Percentiles rank a stretch among this genome's conserved stretches.
Conservation (phyloP, 768 basidiomycete genomes). For the Lentinula edodes region DNA sequence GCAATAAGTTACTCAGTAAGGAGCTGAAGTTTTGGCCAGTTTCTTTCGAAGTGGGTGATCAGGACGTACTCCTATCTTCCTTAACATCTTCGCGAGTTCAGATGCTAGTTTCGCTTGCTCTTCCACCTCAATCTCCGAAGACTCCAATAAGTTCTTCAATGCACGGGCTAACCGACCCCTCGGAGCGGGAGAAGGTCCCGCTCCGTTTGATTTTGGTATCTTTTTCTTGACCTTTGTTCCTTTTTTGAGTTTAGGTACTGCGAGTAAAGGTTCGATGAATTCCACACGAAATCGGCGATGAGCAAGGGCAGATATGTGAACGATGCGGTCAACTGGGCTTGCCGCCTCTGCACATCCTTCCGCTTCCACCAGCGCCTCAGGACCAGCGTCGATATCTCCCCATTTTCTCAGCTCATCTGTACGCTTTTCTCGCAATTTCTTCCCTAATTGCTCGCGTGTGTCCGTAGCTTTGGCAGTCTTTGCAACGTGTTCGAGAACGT, state of each 20-base stretch:
- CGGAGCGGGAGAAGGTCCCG: slow-evolving; percentile 36
- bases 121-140: slow-evolving; percentile 37
- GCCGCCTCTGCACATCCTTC: slow-evolving; percentile 74
- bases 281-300: slow-evolving; percentile 69
- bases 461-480: slow-evolving; percentile 44
- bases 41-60: slow-evolving; percentile 68
- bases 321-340: slow-evolving; percentile 59
- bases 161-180: slow-evolving; percentile 67
- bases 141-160: slow-evolving; percentile 59
- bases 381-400: slow-evolving; percentile 55
- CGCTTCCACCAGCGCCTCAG: slow-evolving; percentile 46
- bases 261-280: slow-evolving; percentile 63
- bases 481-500: slow-evolving; percentile 57
- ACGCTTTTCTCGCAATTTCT: slow-evolving; percentile 52
- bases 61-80: slow-evolving; percentile 48
- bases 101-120: slow-evolving; percentile 40
- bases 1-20: background rate
- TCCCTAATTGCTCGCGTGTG: slow-evolving; percentile 56
- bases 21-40: slow-evolving; percentile 50
- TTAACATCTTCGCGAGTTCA: slow-evolving; percentile 47
- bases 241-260: slow-evolving; percentile 59
- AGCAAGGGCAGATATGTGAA: slow-evolving; percentile 59
- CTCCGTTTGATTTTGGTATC: slow-evolving; percentile 33
- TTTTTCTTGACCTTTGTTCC: slow-evolving; percentile 50
- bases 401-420: slow-evolving; percentile 64